Base-by-base conservation (phyloP, 495 filamentous ascomycete species). In the Xanthoparmelia taractica region DNA sequence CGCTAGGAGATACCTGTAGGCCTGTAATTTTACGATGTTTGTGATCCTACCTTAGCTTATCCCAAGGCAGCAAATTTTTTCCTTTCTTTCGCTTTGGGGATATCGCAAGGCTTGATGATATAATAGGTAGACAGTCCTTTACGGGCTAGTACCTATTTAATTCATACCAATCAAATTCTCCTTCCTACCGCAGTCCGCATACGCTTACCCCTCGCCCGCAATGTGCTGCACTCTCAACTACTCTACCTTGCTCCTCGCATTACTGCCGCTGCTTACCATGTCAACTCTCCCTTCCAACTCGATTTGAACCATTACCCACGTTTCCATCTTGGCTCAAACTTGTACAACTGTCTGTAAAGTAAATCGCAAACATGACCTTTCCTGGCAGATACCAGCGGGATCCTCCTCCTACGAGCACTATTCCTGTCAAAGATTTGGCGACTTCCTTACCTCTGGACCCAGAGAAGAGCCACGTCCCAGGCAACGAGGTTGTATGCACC, bases 351-450 rank as follows among this genome's bases (percentile, higher is more conserved):
- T 48, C 17, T 13, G 37, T 38, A 11, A 20, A 29, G 37, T 38
- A 11, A 20, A 29, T 11, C 55, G 47, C 47, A 55, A 34, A 8
- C 56, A 70, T 70, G 68, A 61, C 34, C 10, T 50, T 69, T 11
- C 55, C 59, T 8, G 62, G 38, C 37, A 68, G 59, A 43, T 58
- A 45, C 33, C 41, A 41, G 20, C 57, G 31, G 17, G 36, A 48
- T 37, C 61, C 61, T 0, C 68, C 64, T 27, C 61, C 67, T 8
- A 67, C 67, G 8, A 64, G 58, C 33, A 67, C 64, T 40, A 66
- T 63, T 38, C 33, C 52, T 17, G 65, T 65, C 17, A 45, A 54
- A 37, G 54, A 62, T 11, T 43, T 57, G 8, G 38, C 50, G 1
- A 37, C 25, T 47, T 27, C 29, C 17, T 52, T 31, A n/a, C 27